phyloP scores from a whole-genome alignment of 306 rosid genomes.

The Quercus cerris region DNA sequence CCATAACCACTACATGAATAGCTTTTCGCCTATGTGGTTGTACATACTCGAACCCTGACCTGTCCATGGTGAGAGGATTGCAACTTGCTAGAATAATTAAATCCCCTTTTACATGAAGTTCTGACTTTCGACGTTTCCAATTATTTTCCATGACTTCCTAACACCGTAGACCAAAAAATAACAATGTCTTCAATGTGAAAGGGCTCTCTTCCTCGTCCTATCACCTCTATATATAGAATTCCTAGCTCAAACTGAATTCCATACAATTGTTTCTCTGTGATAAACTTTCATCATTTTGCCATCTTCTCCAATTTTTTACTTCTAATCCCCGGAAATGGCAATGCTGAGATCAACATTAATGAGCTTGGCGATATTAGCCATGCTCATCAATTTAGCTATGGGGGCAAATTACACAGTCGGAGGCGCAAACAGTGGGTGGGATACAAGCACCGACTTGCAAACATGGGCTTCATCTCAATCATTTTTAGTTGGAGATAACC shows the following conservation, averaged over 20 bases:
- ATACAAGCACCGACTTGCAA: slow-evolving; percentile 44
- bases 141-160: background rate
- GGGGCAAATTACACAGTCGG: slow-evolving; percentile 61
- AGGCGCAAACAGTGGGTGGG: slow-evolving; percentile 72
- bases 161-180: slow-evolving; percentile 21
- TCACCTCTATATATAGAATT: slow-evolving; percentile 12
- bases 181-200: background rate
- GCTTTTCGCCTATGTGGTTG: background rate
- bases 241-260: background rate
- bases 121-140: too few species aligned
- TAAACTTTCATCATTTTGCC: background rate
- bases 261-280: background rate
- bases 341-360: slow-evolving; percentile 27
- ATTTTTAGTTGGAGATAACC: slow-evolving; percentile 64
- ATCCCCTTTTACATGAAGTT: background rate
- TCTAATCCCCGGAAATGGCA: slow-evolving; percentile 36
- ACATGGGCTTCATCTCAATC: slow-evolving; percentile 58
- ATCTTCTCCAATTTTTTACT: background rate
- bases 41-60: background rate
- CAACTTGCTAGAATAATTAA: background rate
- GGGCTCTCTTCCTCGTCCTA: background rate
- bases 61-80: background rate
- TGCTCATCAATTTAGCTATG: slow-evolving; percentile 43
- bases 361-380: slow-evolving; percentile 30
- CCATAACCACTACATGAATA: slow-evolving; percentile 22